These are phyloP conservation scores for Vigna hirtella DNA, from an alignment of 306 rosid species.

Conservation along the genomic window DNA sequence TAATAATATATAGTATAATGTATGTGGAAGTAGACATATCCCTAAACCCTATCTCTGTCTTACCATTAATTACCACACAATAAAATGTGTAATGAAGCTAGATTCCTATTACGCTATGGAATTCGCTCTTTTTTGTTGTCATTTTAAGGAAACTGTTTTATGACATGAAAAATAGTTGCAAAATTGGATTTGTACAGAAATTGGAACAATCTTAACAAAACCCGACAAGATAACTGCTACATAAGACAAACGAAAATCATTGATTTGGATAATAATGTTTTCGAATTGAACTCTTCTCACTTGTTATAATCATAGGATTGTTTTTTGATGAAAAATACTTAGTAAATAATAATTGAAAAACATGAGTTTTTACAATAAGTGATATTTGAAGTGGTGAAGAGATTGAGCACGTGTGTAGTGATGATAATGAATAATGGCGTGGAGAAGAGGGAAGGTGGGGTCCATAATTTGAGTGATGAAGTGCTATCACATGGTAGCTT, in stretches of 20 bases:
- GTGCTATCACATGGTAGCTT: conserved; percentile 42
- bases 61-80: not conserved
- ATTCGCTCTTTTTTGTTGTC: not conserved
- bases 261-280: not conserved
- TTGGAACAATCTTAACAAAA: conserved; percentile 5
- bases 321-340: too few species aligned
- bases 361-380: too few species aligned
- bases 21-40: not conserved
- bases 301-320: too few species aligned
- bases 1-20: not conserved
- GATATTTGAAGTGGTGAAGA: too few species aligned
- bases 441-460: conserved; percentile 23
- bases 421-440: conserved; percentile 12
- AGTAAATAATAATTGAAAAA: too few species aligned
- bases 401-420: conserved; percentile 8
- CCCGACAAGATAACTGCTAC: conserved; percentile 6
- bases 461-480: conserved; percentile 30
- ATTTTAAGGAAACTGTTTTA: not conserved
- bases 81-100: conserved; percentile 6
- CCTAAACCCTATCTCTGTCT: not conserved
- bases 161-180: not conserved
- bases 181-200: conserved; percentile 1
- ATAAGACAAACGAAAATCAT: conserved; percentile 22
- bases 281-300: not conserved
- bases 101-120: not conserved